Base-by-base conservation (phyloP, 192 early-diverging fungal species). In the Helicostylum pulchrum region DNA sequence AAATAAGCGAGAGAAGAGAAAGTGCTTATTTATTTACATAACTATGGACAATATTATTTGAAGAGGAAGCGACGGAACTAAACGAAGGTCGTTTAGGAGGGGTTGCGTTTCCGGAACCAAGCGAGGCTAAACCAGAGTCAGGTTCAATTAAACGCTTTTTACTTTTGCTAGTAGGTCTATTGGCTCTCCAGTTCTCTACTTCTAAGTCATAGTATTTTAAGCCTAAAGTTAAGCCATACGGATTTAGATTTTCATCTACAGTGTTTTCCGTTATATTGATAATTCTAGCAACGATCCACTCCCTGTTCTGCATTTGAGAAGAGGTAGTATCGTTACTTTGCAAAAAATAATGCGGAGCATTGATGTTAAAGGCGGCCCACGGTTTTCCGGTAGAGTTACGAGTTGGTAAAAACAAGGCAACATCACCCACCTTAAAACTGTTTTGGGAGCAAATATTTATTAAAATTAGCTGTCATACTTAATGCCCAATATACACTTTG, bases 361-460 rank as follows among this genome's bases (percentile, higher is more conserved):
- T 80, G 62, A 83, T 75, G 42, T 83, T 85, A 67, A 85, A 85
- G 1, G 81, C 81, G 0, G 83, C 83, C 80, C 80, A 85, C 6
- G 80, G 77, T 31, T 85, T 85, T 0, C 75, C 72, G 26, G 77
- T 65, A 7, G 76, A 76, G 43, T 84, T 81, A 20, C 77, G 61
- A 23, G 79, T 85, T 7, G 83, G 83, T 23, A 83, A 44, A 61
- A 85, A 85, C 10, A 85, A 53, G 12, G 81, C 81, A 11, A 85
- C 36, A 39, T 85, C 83, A 3, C 78, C 79, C 7, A 78, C 71
- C 65, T 83, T 85, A 65, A 85, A 85, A 45, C 77, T 79, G 61
- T 20, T 39, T 36, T 39, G 5, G 36, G 6, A 39, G 14, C 9
- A 7, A 65, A 9, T 21, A 4, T 31, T 2, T 61, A 48, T 31